Evolutionary conservation across 768 basidiomycete genomes (phyloP).

Genomic region (Chlorophyllum brunneum): DNA sequence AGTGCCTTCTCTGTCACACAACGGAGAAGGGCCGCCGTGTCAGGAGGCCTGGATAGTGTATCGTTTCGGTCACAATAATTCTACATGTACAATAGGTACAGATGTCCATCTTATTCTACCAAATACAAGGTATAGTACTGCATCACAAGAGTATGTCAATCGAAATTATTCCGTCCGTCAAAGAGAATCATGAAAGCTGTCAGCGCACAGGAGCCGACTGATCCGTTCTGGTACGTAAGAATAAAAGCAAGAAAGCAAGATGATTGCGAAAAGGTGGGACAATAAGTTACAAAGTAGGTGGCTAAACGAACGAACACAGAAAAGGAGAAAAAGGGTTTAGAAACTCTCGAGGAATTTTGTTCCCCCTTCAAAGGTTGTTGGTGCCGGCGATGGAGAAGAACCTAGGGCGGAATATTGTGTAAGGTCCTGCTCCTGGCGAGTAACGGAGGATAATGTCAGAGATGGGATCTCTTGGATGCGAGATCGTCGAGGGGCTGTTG

Average conservation of each 20-base stretch:
- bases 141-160: too few relatives aligned
- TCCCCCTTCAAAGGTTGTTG: conserved; percentile 4
- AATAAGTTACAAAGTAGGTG: background rate
- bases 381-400: background rate
- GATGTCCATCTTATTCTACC: too few relatives aligned
- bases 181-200: background rate
- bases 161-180: too few relatives aligned
- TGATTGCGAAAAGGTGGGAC: background rate
- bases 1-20: too few relatives aligned
- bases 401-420: background rate
- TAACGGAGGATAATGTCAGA: background rate
- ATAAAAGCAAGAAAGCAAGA: background rate
- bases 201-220: background rate
- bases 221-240: background rate
- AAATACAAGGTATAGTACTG: too few relatives aligned
- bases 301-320: background rate
- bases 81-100: too few relatives aligned
- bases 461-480: background rate
- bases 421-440: background rate
- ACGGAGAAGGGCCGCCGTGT: too few relatives aligned
- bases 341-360: conserved; percentile 9
- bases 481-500: background rate
- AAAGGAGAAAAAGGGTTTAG: background rate
- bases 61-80: too few relatives aligned
- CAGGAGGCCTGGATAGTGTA: too few relatives aligned